These are phyloP conservation scores for Flaveria linearis DNA, from an alignment of 129 eudicot species.

Conservation along the genomic window DNA sequence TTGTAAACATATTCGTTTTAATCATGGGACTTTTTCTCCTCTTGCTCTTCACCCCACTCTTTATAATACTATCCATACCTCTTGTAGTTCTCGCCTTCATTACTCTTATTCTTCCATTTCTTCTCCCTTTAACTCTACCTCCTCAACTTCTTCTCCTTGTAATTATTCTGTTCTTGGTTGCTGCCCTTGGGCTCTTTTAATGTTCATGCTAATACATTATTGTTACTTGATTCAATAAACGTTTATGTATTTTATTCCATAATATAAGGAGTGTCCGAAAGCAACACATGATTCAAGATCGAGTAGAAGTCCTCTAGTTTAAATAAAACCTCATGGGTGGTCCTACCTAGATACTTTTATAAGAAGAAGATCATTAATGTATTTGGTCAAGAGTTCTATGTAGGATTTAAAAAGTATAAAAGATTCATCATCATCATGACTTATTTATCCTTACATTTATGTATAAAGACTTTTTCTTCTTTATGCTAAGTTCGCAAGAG, in stretches of 20 bases:
- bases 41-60: background rate
- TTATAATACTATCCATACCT: background rate
- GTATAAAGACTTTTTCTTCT: too few species aligned
- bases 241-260: background rate
- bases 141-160: background rate
- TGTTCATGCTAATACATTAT: background rate
- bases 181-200: background rate
- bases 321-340: background rate
- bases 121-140: background rate
- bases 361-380: background rate
- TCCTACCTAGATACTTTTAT: background rate
- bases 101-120: background rate
- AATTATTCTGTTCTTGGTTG: background rate
- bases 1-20: background rate
- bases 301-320: background rate
- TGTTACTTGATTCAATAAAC: background rate
- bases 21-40: conserved; percentile 11
- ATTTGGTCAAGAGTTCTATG: background rate
- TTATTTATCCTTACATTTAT: background rate
- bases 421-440: background rate
- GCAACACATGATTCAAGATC: background rate
- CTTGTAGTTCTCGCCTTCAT: background rate
- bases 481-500: too few species aligned
- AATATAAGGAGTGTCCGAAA: background rate
- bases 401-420: background rate